Evolutionary conservation across 2,329 filamentous ascomycete genomes (phyloP).

Genomic region (Pseudocercospora crystallina): DNA sequence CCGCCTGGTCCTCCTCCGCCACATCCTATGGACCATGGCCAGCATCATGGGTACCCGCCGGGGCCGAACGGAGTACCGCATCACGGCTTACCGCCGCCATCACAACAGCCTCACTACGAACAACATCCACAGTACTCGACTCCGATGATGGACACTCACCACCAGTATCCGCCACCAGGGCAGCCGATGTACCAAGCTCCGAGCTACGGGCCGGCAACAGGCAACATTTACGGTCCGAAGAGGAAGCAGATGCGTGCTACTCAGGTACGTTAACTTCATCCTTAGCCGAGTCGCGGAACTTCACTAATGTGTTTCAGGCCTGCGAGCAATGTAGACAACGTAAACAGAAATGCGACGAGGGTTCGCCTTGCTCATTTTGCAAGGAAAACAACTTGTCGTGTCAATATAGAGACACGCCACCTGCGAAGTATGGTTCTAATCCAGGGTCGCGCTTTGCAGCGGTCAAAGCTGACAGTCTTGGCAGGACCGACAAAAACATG

Average conservation of each 20-base stretch:
- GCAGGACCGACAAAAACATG: constrained; percentile 51
- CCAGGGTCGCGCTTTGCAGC: background rate
- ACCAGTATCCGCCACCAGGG: constrained; percentile 27
- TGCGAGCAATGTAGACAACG: constrained; percentile 86
- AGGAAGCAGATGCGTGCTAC: constrained; percentile 40
- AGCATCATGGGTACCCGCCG: constrained; percentile 33
- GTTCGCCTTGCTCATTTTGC: constrained; percentile 78
- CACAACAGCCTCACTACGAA: constrained; percentile 27
- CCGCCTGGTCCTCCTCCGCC: constrained; percentile 23
- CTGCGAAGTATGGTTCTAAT: constrained; percentile 70
- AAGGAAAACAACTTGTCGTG: constrained; percentile 81
- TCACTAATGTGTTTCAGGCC: constrained; percentile 56
- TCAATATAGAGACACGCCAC: constrained; percentile 85
- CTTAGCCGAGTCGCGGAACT: constrained; percentile 1
- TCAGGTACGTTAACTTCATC: constrained; percentile 28
- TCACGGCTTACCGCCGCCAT: constrained; percentile 26
- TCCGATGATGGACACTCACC: constrained; percentile 32
- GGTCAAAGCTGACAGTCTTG: constrained; percentile 9
- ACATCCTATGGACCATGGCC: constrained; percentile 31
- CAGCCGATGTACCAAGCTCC: constrained; percentile 27
- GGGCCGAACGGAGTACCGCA: constrained; percentile 26
- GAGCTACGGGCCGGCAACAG: constrained; percentile 29
- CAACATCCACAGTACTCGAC: constrained; percentile 27
- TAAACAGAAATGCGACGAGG: constrained; percentile 91
- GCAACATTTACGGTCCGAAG: constrained; percentile 26